Evolutionary conservation across 129 eudicot species (phyloP).

Genomic region (Ambrosia artemisiifolia): DNA sequence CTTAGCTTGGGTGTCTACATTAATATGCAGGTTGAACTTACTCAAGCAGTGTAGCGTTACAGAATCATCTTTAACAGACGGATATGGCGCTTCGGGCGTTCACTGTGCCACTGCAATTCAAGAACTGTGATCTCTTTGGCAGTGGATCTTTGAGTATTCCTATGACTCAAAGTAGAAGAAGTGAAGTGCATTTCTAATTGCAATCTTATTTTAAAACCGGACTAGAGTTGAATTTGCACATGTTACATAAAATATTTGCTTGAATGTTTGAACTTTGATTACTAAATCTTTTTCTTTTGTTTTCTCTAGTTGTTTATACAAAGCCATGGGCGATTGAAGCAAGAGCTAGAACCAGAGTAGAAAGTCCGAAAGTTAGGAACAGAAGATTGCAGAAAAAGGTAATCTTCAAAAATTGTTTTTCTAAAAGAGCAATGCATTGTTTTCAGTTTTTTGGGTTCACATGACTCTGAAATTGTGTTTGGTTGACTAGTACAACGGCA

Average conservation of each 20-base stretch:
- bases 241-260: background rate
- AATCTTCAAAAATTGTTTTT: background rate
- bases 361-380: constrained; percentile 70
- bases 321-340: constrained; percentile 63
- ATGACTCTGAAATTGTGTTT: background rate
- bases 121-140: constrained; percentile 46
- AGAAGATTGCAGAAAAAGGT: constrained; percentile 79
- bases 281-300: background rate
- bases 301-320: constrained; percentile 22
- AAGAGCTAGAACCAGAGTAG: constrained; percentile 49
- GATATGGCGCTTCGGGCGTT: constrained; percentile 44
- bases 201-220: background rate
- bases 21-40: constrained; percentile 13
- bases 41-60: background rate
- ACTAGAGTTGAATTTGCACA: background rate
- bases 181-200: background rate
- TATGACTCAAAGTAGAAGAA: constrained; percentile 31
- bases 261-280: background rate
- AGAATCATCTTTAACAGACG: background rate
- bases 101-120: constrained; percentile 28
- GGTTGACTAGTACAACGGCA: constrained; percentile 72
- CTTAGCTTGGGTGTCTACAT: background rate
- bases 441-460: background rate
- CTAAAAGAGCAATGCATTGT: background rate
- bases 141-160: constrained; percentile 10